These are phyloP conservation scores for Suhomyces sp. DNA, from an alignment of 805 yeast species.

Conservation along the genomic window DNA sequence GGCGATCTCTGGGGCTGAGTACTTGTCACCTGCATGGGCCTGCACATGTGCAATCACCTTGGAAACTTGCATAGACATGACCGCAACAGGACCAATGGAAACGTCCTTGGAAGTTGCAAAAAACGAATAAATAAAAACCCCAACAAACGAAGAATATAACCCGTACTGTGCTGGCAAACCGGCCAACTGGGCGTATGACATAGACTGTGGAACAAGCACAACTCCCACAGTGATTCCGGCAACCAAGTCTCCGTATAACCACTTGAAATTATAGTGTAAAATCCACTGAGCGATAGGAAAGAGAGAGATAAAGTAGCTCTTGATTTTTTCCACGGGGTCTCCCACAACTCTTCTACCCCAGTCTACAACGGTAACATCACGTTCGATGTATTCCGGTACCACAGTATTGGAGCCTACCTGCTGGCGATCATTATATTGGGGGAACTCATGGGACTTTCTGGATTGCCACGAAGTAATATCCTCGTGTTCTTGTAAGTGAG, in stretches of 20 bases:
- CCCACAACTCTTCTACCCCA: conserved; percentile 26
- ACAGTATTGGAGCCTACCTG: conserved; percentile 8
- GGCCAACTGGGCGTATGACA: conserved; percentile 92
- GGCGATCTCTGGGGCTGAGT: conserved; percentile 70
- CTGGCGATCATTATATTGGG: conserved; percentile 2
- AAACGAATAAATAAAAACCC: conserved; percentile 82
- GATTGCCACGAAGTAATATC: conserved; percentile 10
- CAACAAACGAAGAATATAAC: conserved; percentile 86
- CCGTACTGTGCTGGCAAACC: conserved; percentile 81
- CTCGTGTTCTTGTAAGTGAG: conserved; percentile 15
- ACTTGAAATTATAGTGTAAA: conserved; percentile 70
- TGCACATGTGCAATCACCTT: conserved; percentile 70
- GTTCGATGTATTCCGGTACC: conserved; percentile 38
- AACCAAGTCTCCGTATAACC: conserved; percentile 80
- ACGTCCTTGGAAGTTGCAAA: conserved; percentile 96
- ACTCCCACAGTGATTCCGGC: conserved; percentile 94
- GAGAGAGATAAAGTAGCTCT: conserved; percentile 54
- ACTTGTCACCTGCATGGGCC: conserved; percentile 37
- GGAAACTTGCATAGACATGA: conserved; percentile 84
- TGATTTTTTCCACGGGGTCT: conserved; percentile 40
- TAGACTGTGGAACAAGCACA: conserved; percentile 90
- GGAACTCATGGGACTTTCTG: conserved; percentile 15
- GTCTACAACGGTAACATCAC: conserved; percentile 31
- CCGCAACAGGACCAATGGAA: conserved; percentile 95
- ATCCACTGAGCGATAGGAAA: conserved; percentile 87